These are phyloP conservation scores for Harringtonia lauricola DNA, from an alignment of 2,329 filamentous ascomycete genomes.

Conservation along the genomic window DNA sequence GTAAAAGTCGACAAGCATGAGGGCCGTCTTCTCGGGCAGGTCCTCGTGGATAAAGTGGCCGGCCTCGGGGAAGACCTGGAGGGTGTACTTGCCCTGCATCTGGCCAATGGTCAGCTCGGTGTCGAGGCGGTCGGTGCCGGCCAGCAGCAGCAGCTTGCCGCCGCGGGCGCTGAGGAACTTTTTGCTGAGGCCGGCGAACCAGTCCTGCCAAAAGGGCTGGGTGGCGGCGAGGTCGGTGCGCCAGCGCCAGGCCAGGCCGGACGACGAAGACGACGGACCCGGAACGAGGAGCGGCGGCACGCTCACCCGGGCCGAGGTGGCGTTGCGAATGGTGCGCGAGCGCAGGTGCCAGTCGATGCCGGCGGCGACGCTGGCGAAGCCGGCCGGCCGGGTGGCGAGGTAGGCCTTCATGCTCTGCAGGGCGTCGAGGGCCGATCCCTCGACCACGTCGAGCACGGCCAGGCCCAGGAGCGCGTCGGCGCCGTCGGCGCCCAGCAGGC, in stretches of 20 bases:
- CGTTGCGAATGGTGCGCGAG: slow-evolving; percentile 76
- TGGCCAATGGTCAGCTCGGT: slow-evolving; percentile 91
- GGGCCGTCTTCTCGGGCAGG: slow-evolving; percentile 78
- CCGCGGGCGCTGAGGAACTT: slow-evolving; percentile 77
- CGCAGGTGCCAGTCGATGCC: slow-evolving; percentile 93
- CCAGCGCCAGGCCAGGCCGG: slow-evolving; percentile 69
- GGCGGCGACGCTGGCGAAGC: slow-evolving; percentile 65
- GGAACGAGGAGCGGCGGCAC: slow-evolving; percentile 65
- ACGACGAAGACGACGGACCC: background rate
- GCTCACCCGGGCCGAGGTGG: slow-evolving; percentile 71
- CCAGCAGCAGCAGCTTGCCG: slow-evolving; percentile 75
- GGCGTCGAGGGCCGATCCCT: slow-evolving; percentile 91
- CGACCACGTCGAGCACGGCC: slow-evolving; percentile 87
- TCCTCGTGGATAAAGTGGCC: slow-evolving; percentile 98
- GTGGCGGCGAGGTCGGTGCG: slow-evolving; percentile 74
- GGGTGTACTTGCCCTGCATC: slow-evolving; percentile 96
- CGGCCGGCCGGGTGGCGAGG: slow-evolving; percentile 65
- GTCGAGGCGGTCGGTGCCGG: slow-evolving; percentile 81
- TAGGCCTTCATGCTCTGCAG: slow-evolving; percentile 91
- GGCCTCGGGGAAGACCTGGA: slow-evolving; percentile 88
- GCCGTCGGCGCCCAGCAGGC: slow-evolving; percentile 47
- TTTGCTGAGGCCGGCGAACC: slow-evolving; percentile 79
- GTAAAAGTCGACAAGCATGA: slow-evolving; percentile 81
- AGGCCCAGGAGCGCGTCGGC: slow-evolving; percentile 56
- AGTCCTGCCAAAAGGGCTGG: slow-evolving; percentile 86